Conservation (phyloP, 768 basidiomycete genomes). For the Sporobolomyces pararoseus region DNA sequence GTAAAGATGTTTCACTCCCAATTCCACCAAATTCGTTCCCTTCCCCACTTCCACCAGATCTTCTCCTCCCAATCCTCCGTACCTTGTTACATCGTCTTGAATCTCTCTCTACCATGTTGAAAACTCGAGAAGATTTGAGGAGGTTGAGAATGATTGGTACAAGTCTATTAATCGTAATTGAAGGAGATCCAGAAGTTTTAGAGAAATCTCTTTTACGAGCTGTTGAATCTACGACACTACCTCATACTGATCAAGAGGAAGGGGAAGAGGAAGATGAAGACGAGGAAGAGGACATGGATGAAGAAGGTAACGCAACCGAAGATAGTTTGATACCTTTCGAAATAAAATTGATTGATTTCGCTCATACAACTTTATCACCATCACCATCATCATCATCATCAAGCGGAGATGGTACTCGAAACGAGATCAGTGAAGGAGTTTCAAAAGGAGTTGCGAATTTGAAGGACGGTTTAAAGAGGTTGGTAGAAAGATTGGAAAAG, state of each 20-base stretch:
- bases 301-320: conserved; percentile 31
- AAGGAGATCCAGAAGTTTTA: conserved; percentile 57
- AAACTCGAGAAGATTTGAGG: conserved; percentile 56
- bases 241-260: conserved; percentile 45
- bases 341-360: conserved; percentile 89
- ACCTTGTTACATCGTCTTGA: conserved; percentile 54
- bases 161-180: conserved; percentile 77
- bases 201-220: conserved; percentile 45
- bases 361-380: conserved; percentile 71
- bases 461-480: conserved; percentile 62
- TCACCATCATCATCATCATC: no score
- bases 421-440: conserved; percentile 76
- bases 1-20: neutral
- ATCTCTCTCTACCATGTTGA: conserved; percentile 52
- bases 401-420: conserved; percentile 55
- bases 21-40: conserved; percentile 21
- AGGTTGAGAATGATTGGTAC: conserved; percentile 71
- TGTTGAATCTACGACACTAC: conserved; percentile 24
- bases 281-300: conserved; percentile 41
- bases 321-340: conserved; percentile 54
- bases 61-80: conserved; percentile 61
- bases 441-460: conserved; percentile 47
- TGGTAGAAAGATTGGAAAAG: conserved; percentile 46
- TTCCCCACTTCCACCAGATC: conserved; percentile 45
- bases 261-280: conserved; percentile 41